Base-by-base conservation (phyloP, 495 filamentous ascomycete species). In the Talaromyces liani region DNA sequence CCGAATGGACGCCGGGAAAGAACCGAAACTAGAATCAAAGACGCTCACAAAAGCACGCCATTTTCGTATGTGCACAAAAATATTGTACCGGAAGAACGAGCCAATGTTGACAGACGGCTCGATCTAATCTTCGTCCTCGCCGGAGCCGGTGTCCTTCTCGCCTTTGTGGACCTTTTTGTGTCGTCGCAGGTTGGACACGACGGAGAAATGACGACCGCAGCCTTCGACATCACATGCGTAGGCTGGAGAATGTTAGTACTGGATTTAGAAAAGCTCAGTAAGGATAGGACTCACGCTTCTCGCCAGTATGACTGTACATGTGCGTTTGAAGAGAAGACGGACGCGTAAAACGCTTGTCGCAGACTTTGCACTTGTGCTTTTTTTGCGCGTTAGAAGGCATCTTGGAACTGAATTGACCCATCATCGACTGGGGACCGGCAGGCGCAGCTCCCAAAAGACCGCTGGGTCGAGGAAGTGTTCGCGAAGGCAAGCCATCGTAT, bases 301-400 rank as follows among this genome's bases (percentile, higher is more conserved):
- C 95, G 69, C 94, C 94, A 58, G 94, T 98, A 74, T 98, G 94
- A 73, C 92, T 97, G 77, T 98, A 98, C 87, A 97, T 98, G 71
- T 98, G 94, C 25, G 94, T 98, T 69, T 97, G 95, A 34, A 98
- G 75, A 6, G 94, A 98, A 71, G 93, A 97, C 1, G 94, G 94
- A 45, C 94, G 85, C 9, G 94, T 98, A 74, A 98, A 98, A 7
- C 94, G 87, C 85, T 98, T 98, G 77, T 98, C 94, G 80, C 94
- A 98, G 58, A 98, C 91, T 81, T 97, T 98, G 83, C 94, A 98
- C 78, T 97, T 97, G 79, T 98, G 94, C 82, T 98, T 98, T 86
- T 98, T 98, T 71, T 98, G 93, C 29, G 94, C 92, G 77, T 90
- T 95, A 24, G 92, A 93, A 9, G 91, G 91, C 56, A 97, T 88